A percentile compares a stretch with the other conserved stretches of the same genome.
Evolutionary conservation across 2,329 filamentous ascomycete species (phyloP).

Genomic region (Xylaria sp.): DNA sequence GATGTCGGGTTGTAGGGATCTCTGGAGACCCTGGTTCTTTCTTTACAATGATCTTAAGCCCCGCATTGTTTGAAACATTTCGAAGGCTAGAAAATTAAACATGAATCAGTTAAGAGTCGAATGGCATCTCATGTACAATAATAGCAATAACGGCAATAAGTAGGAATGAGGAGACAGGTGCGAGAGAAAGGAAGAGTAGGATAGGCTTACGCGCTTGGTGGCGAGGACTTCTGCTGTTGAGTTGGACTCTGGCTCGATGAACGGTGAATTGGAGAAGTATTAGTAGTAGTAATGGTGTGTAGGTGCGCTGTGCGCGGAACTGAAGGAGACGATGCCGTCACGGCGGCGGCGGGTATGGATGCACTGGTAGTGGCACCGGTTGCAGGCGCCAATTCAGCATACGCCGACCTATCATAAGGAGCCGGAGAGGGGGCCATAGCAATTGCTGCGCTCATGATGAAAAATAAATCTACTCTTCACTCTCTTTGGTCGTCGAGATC

Average conservation of each 20-base stretch:
- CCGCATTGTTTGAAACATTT: conserved; percentile 59
- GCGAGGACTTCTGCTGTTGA: conserved; percentile 61
- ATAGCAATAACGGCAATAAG: background rate
- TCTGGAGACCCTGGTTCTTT: conserved; percentile 93
- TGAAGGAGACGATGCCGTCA: conserved; percentile 53
- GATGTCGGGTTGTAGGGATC: conserved; percentile 76
- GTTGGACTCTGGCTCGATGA: conserved; percentile 65
- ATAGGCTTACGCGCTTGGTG: conserved; percentile 67
- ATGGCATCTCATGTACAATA: background rate
- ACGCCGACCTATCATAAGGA: conserved; percentile 71
- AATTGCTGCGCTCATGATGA: conserved; percentile 73
- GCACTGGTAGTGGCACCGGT: conserved; percentile 48
- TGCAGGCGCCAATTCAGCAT: conserved; percentile 61
- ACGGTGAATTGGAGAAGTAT: conserved; percentile 54
- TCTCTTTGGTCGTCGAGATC: conserved; percentile 31
- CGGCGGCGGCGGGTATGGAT: conserved; percentile 37
- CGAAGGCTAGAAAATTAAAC: conserved; percentile 52
- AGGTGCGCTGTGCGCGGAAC: conserved; percentile 55
- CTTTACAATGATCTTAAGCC: conserved; percentile 90
- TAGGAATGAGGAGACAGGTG: conserved; percentile 6
- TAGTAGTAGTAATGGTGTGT: conserved; percentile 39
- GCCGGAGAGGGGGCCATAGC: conserved; percentile 75
- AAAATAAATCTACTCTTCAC: conserved; percentile 8
- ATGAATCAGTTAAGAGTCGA: conserved; percentile 40
- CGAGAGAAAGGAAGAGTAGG: conserved; percentile 34